Evolutionary conservation across 306 rosid genomes (phyloP).

Genomic region (Begonia fuchsioides): DNA sequence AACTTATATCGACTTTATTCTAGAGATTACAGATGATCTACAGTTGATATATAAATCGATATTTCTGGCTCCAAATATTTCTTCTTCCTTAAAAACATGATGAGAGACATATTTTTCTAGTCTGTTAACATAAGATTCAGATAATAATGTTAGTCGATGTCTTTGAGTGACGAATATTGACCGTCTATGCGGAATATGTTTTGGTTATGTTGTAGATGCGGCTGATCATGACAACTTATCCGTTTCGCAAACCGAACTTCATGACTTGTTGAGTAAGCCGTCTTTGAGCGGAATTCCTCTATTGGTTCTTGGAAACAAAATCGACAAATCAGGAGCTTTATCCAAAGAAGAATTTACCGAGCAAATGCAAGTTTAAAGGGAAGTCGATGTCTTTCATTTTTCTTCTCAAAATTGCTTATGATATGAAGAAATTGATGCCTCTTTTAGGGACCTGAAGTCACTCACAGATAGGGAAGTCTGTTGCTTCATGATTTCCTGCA

Average conservation of each 20-base stretch:
- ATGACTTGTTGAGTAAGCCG: constrained; percentile 38
- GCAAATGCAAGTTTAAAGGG: constrained; percentile 39
- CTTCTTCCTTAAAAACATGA: no score
- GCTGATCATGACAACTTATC: constrained; percentile 33
- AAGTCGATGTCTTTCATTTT: no score
- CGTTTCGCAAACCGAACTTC: constrained; percentile 38
- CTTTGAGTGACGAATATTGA: not conserved
- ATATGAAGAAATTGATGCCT: no score
- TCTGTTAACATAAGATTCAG: no score
- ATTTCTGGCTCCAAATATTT: no score
- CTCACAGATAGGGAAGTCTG: constrained; percentile 39
- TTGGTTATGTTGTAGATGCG: constrained; percentile 47
- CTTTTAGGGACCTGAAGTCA: constrained; percentile 12
- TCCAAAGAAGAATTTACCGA: constrained; percentile 31
- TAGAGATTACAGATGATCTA: no score
- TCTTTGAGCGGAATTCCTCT: constrained; percentile 38
- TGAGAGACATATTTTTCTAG: no score
- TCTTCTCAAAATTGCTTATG: no score
- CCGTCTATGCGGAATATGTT: not conserved
- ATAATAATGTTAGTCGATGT: no score
- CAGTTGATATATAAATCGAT: no score
- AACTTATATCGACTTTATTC: no score
- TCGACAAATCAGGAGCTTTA: constrained; percentile 36
- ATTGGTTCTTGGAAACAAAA: constrained; percentile 40
- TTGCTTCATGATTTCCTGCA: constrained; percentile 14